Evolutionary conservation across 2,329 filamentous ascomycete genomes (phyloP).

Genomic region (Paraphoma chrysanthemicola): DNA sequence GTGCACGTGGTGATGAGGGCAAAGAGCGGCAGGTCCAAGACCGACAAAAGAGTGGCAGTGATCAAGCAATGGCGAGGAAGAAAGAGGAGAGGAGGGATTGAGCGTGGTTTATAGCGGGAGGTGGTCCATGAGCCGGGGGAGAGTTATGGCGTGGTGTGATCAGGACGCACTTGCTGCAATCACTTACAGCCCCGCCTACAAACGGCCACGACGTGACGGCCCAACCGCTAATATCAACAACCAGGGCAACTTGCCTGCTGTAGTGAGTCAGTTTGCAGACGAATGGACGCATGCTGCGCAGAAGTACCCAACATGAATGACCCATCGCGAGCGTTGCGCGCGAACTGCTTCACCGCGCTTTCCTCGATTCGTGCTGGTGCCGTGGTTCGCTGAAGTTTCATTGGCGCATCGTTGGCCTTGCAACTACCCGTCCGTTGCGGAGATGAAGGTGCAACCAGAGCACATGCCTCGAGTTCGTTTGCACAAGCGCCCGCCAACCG

Average conservation of each 20-base stretch:
- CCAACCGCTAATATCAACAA: not conserved
- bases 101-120: conserved; percentile 15
- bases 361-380: conserved; percentile 3
- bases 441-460: conserved; percentile 7
- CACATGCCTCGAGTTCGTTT: conserved; percentile 3
- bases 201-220: conserved; percentile 2
- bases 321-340: not conserved
- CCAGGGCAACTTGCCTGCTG: not conserved
- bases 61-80: not conserved
- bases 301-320: not conserved
- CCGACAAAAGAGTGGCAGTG: conserved; percentile 7
- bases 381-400: not conserved
- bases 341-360: conserved; percentile 2
- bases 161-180: conserved; percentile 12
- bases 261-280: not conserved
- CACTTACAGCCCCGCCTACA: conserved; percentile 16
- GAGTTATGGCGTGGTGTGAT: conserved; percentile 14
- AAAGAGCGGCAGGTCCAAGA: conserved; percentile 10
- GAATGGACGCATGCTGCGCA: not conserved
- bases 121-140: conserved; percentile 7
- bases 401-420: not conserved
- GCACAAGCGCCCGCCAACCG: not conserved
- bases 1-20: conserved; percentile 11
- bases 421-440: conserved; percentile 1
- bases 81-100: conserved; percentile 5